Conservation (phyloP, 306 rosid species). For the Cicer pinnatifidum region DNA sequence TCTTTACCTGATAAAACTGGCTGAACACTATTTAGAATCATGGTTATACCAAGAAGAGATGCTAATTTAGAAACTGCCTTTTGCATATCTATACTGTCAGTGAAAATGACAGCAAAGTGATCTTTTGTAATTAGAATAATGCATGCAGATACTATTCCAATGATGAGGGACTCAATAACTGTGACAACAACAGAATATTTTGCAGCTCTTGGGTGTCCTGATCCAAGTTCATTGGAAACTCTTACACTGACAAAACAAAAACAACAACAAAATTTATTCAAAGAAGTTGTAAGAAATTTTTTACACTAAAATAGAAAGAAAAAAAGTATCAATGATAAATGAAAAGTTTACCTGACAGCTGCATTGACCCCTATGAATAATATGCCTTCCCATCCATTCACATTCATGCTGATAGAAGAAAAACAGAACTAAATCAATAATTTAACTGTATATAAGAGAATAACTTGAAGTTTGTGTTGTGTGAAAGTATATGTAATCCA, state of each 20-base stretch:
- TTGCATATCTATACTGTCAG: constrained; percentile 74
- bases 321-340: neutral
- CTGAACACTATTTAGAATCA: constrained; percentile 88
- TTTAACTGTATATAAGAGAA: neutral
- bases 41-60: constrained; percentile 78
- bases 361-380: constrained; percentile 94
- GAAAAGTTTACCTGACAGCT: constrained; percentile 72
- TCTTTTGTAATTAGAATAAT: constrained; percentile 65
- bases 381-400: constrained; percentile 99
- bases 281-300: neutral
- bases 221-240: constrained; percentile 94
- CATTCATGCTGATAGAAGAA: constrained; percentile 74
- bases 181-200: constrained; percentile 71
- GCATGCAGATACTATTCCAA: constrained; percentile 63
- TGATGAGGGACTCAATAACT: constrained; percentile 60
- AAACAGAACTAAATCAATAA: constrained; percentile 11
- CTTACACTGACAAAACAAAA: constrained; percentile 60
- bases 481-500: neutral
- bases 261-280: neutral
- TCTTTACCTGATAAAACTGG: constrained; percentile 81
- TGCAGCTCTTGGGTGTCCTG: constrained; percentile 87
- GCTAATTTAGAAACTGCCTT: constrained; percentile 83
- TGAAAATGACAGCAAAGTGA: constrained; percentile 72
- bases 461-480: neutral
- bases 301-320: neutral